These are phyloP conservation scores for Bruguiera gymnorhiza DNA, from an alignment of 345 rosid species.

Conservation along the genomic window DNA sequence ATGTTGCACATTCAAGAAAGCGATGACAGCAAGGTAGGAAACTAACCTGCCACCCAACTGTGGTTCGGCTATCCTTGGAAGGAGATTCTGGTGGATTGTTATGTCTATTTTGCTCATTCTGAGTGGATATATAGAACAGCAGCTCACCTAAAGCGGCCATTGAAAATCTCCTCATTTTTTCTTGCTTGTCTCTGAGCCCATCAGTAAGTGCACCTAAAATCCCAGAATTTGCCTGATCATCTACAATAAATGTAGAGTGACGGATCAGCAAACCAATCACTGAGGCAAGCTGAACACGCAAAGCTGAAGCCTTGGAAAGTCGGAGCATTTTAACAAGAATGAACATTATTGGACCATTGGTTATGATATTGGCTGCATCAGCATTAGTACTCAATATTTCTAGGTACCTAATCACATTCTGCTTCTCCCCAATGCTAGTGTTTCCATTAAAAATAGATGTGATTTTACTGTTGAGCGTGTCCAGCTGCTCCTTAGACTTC, in stretches of 20 bases:
- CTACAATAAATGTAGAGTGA: slow-evolving; percentile 81
- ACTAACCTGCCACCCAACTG: slow-evolving; percentile 91
- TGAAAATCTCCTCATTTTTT: slow-evolving; percentile 87
- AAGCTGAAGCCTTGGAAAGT: slow-evolving; percentile 72
- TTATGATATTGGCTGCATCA: slow-evolving; percentile 84
- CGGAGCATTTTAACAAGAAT: slow-evolving; percentile 89
- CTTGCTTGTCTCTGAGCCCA: slow-evolving; percentile 91
- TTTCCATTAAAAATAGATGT: slow-evolving; percentile 60
- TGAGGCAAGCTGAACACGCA: slow-evolving; percentile 91
- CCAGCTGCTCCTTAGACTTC: slow-evolving; percentile 74
- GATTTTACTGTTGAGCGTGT: slow-evolving; percentile 54
- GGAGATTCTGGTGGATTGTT: slow-evolving; percentile 72
- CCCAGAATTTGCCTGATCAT: slow-evolving; percentile 87
- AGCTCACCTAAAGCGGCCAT: slow-evolving; percentile 99
- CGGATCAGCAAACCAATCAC: slow-evolving; percentile 88
- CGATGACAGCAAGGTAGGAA: slow-evolving; percentile 11
- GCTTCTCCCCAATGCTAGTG: slow-evolving; percentile 76
- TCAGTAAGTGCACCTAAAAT: slow-evolving; percentile 79
- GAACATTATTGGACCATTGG: slow-evolving; percentile 93
- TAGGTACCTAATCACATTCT: slow-evolving; percentile 78
- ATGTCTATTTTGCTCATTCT: slow-evolving; percentile 67
- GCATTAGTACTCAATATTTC: slow-evolving; percentile 85
- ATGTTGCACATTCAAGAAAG: not conserved
- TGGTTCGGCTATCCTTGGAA: slow-evolving; percentile 62
- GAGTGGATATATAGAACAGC: slow-evolving; percentile 92